Evolutionary conservation across 2,329 filamentous ascomycete species (phyloP).

Genomic region (Aspergillus udagawae): DNA sequence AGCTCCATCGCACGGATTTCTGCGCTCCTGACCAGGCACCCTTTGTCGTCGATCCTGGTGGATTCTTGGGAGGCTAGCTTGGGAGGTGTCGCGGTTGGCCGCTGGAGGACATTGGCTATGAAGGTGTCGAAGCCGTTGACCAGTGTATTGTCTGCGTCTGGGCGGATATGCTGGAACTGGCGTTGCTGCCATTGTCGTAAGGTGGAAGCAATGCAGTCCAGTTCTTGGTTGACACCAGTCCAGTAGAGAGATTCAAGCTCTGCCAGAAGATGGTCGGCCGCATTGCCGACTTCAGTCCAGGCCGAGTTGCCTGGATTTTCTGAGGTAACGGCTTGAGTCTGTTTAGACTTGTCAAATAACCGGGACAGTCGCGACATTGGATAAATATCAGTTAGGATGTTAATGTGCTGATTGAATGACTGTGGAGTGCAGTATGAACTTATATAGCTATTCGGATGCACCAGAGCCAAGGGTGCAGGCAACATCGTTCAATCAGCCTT

Average conservation of each 20-base stretch:
- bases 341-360: background rate
- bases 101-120: constrained; percentile 33
- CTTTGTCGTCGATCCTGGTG: no score
- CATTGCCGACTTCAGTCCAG: background rate
- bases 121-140: constrained; percentile 41
- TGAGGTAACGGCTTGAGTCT: background rate
- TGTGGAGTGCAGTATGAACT: background rate
- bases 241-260: constrained; percentile 34
- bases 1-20: constrained; percentile 1
- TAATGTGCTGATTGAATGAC: background rate
- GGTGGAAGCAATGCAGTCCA: constrained; percentile 32
- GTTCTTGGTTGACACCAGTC: constrained; percentile 32
- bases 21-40: background rate
- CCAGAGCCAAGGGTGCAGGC: no score
- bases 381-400: background rate
- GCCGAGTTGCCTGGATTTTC: background rate
- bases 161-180: constrained; percentile 10
- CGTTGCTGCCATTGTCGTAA: constrained; percentile 29
- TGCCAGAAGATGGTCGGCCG: constrained; percentile 9
- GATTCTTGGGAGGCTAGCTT: constrained; percentile 9
- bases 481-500: background rate
- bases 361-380: background rate
- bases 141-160: constrained; percentile 26
- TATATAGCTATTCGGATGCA: background rate
- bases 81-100: constrained; percentile 22